A percentile compares a stretch with the other conserved stretches of the same genome.
These are phyloP conservation scores for Brassica incana DNA, from an alignment of 345 rosid genomes.

Conservation along the genomic window DNA sequence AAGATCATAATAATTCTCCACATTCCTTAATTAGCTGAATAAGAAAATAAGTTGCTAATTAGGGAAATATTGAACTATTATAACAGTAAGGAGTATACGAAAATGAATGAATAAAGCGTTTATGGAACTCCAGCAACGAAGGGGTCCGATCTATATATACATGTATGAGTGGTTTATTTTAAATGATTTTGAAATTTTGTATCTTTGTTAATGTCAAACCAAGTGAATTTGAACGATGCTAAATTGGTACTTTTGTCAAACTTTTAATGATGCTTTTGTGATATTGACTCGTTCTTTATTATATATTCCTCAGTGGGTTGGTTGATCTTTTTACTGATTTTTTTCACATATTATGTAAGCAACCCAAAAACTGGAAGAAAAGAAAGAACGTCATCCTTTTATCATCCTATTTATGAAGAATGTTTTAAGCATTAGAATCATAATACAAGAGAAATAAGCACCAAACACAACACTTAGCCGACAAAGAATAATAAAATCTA, in stretches of 20 bases:
- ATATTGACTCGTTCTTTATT: conserved; percentile 26
- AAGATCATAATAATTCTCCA: conserved; percentile 19
- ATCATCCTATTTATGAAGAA: not conserved
- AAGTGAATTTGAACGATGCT: conserved; percentile 3
- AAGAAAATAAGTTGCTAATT: not conserved
- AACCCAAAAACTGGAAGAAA: not conserved
- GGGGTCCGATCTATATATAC: not conserved
- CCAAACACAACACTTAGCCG: not conserved
- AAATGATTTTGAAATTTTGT: not conserved
- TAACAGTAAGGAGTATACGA: not conserved
- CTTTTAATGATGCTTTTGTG: conserved; percentile 15
- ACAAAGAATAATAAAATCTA: not conserved
- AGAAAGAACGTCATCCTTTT: not conserved
- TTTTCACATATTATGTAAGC: not conserved
- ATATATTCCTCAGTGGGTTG: not conserved
- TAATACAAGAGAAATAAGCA: not conserved
- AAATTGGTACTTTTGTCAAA: conserved; percentile 14
- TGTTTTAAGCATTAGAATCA: not conserved
- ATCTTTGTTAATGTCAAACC: conserved; percentile 16
- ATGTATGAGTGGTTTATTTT: conserved; percentile 7
- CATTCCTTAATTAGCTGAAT: conserved; percentile 13
- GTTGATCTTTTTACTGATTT: not conserved
- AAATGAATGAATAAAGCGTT: not conserved
- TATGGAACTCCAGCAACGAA: not conserved
- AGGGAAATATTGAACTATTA: not conserved